phyloP scores from a whole-genome alignment of 306 rosid genomes.

The Rosa rugosa region DNA sequence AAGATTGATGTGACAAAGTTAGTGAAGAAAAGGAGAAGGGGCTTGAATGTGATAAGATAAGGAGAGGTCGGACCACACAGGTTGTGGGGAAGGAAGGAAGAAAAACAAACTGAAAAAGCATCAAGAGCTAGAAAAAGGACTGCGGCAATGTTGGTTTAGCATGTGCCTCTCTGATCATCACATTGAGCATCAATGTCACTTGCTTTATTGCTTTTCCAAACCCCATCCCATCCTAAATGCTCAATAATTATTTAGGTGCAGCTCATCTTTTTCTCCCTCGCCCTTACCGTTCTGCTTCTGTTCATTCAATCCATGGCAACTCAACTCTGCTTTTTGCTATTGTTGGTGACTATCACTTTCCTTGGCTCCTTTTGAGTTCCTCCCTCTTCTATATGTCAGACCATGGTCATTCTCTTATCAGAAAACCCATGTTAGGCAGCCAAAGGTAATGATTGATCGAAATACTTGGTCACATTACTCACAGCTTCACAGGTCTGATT shows the following conservation, averaged over 20 bases:
- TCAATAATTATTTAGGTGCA: conserved; percentile 77
- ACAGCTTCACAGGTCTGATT: background rate
- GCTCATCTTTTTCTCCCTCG: conserved; percentile 44
- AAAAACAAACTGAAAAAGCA: conserved; percentile 12
- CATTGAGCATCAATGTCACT: conserved; percentile 63
- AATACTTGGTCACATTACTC: background rate
- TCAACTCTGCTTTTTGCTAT: conserved; percentile 21
- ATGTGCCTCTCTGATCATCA: conserved; percentile 77
- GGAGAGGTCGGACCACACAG: conserved; percentile 64
- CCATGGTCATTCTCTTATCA: conserved; percentile 7
- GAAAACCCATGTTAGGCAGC: conserved; percentile 24
- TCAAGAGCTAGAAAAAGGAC: conserved; percentile 12
- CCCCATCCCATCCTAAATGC: conserved; percentile 31
- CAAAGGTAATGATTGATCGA: conserved; percentile 8
- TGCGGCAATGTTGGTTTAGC: conserved; percentile 55
- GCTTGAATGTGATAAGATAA: conserved; percentile 64
- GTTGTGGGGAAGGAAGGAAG: conserved; percentile 39
- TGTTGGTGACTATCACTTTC: conserved; percentile 29
- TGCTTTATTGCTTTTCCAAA: conserved; percentile 58
- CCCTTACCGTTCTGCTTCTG: background rate
- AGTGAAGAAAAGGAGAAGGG: conserved; percentile 42
- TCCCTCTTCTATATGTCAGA: conserved; percentile 12
- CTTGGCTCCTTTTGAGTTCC: background rate
- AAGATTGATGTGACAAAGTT: conserved; percentile 73
- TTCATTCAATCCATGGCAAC: conserved; percentile 37